These are phyloP conservation scores for Penicillium frequentans DNA, from an alignment of 2,329 filamentous ascomycete genomes.

Conservation along the genomic window DNA sequence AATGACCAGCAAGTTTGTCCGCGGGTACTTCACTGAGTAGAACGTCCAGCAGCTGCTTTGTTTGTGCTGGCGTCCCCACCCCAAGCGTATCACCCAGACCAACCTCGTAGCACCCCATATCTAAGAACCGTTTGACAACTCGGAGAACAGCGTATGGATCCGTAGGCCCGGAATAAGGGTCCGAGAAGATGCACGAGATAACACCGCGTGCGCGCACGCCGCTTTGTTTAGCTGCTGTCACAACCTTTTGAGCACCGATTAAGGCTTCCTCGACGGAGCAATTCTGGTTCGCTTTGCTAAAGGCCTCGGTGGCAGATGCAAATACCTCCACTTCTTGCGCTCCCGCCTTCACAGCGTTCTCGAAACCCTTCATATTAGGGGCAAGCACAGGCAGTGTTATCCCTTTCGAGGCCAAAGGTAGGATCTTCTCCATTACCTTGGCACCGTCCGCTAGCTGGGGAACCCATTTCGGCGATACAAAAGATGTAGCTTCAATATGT, in stretches of 20 bases:
- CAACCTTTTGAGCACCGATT: conserved; percentile 32
- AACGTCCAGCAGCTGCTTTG: conserved; percentile 32
- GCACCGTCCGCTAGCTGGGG: conserved; percentile 62
- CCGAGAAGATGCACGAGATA: conserved; percentile 45
- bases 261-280: conserved; percentile 41
- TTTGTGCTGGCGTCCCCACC: conserved; percentile 66
- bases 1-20: conserved; percentile 76
- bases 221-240: conserved; percentile 21
- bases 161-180: conserved; percentile 54
- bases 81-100: conserved; percentile 88
- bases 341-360: conserved; percentile 55
- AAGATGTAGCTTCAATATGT: conserved; percentile 80
- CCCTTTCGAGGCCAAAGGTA: no score
- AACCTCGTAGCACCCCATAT: conserved; percentile 88
- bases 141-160: conserved; percentile 51
- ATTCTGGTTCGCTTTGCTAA: conserved; percentile 44
- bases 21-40: conserved; percentile 58
- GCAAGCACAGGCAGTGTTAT: conserved; percentile 52
- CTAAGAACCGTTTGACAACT: conserved; percentile 62
- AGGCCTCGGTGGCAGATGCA: conserved; percentile 43
- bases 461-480: conserved; percentile 81
- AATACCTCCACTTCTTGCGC: conserved; percentile 44
- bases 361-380: conserved; percentile 45
- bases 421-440: conserved; percentile 1
- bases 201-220: conserved; percentile 36